Evolutionary conservation across 176 grass and related monocot genomes (phyloP).

Genomic region (Elaeis guineensis): DNA sequence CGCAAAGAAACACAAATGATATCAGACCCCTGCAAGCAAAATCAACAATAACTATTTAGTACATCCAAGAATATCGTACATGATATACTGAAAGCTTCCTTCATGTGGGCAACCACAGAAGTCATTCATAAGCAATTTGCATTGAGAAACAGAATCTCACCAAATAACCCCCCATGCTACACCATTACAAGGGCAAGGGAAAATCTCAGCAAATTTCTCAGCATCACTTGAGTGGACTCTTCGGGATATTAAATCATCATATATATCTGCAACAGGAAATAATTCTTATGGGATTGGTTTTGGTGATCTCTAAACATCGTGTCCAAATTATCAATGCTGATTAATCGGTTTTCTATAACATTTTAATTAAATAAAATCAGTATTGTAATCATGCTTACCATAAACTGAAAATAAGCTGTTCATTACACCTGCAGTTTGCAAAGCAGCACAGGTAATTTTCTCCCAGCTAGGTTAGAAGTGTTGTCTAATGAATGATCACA

Average conservation of each 20-base stretch:
- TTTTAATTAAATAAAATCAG: not conserved
- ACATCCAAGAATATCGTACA: not conserved
- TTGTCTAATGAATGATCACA: no score
- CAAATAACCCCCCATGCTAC: conserved; percentile 87
- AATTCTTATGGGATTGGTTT: no score
- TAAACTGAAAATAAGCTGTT: conserved; percentile 99
- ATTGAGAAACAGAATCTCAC: conserved; percentile 23
- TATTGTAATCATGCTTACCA: conserved; percentile 41
- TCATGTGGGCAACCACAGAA: no score
- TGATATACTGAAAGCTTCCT: not conserved
- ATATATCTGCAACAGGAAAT: conserved; percentile 62
- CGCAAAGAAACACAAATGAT: conserved; percentile 75
- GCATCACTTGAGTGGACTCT: conserved; percentile 96
- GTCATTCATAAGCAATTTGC: no score
- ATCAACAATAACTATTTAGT: conserved; percentile 12
- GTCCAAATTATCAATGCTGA: not conserved
- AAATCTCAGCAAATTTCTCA: conserved; percentile 99
- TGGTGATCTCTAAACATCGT: not conserved
- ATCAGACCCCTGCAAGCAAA: conserved; percentile 76
- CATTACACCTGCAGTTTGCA: conserved; percentile 73
- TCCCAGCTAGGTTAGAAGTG: no score
- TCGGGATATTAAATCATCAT: conserved; percentile 95
- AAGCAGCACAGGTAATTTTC: conserved; percentile 4
- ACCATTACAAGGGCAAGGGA: conserved; percentile 89
- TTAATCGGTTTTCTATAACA: conserved; percentile 20